Base-by-base conservation (phyloP, 805 yeast species). In the Ogataea wickerhamii region DNA sequence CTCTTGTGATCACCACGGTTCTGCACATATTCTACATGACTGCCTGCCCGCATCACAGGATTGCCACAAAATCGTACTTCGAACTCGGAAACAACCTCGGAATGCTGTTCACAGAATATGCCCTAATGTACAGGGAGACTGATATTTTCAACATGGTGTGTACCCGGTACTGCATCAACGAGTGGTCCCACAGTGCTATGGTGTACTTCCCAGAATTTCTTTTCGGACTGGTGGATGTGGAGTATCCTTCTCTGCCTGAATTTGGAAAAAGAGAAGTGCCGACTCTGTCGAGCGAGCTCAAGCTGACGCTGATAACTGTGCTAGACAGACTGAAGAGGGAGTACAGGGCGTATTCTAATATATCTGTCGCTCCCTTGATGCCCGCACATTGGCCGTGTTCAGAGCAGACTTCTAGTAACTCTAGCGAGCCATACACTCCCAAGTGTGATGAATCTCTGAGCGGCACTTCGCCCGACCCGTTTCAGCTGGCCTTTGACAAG, bases 151-250 rank as follows among this genome's bases (percentile, higher is more conserved):
- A 48, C 32, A 38, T 38, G 6, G 49, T 53, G 2, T 51, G 49
- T 40, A 49, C 51, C 3, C 37, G 58, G n/a, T 51, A 45, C 24
- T 46, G 51, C 32, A 38, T 53, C 25, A 49, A 44, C 19, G 45
- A 43, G 24, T 51, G 47, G 47, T 46, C 55, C 7, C 35, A 41
- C 11, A 32, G 27, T 13, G 37, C 53, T 0, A 26, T 13, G 3
- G 47, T 40, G 28, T 53, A 41, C 21, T 53, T 51, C 27, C 56
- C 58, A 2, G 52, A 51, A 37, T 53, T 47, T 30, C 38, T 53
- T 14, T 48, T 43, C 26, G 58, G 49, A 4, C 37, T 53, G 12
- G 39, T 43, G 4, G 51, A 47, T 16, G 39, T 44, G 17, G 43
- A 37, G 3, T 46, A 47, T 25, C 40, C 41, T 2, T 11, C 40